Evolutionary conservation across 306 rosid genomes (phyloP).

Genomic region (Casuarina glauca): DNA sequence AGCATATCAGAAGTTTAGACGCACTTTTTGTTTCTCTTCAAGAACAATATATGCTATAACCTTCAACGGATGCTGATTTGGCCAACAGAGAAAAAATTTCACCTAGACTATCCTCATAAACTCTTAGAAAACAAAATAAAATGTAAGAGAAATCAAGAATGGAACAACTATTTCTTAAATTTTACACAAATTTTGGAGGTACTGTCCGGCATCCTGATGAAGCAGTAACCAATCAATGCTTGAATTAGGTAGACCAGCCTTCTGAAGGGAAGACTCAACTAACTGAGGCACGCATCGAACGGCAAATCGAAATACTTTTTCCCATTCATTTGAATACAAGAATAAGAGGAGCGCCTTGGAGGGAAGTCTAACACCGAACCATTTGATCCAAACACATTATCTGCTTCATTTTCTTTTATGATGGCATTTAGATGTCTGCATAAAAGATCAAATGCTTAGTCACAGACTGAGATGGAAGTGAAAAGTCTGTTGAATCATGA

Average conservation of each 20-base stretch:
- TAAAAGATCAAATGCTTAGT: constrained; percentile 19
- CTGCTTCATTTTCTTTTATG: constrained; percentile 42
- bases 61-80: background rate
- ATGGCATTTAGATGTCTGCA: constrained; percentile 65
- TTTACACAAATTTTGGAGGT: background rate
- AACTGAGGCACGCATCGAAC: constrained; percentile 84
- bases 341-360: constrained; percentile 63
- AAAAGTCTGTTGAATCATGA: background rate
- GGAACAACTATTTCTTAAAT: background rate
- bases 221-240: constrained; percentile 94
- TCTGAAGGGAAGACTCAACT: constrained; percentile 67
- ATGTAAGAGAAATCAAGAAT: background rate
- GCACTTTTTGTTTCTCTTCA: background rate
- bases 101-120: background rate
- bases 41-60: background rate
- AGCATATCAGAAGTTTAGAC: background rate
- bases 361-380: constrained; percentile 74
- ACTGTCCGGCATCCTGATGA: constrained; percentile 65
- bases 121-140: background rate
- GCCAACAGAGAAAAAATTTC: background rate
- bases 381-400: constrained; percentile 64
- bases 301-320: constrained; percentile 92
- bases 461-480: constrained; percentile 23
- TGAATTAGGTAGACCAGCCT: constrained; percentile 74
- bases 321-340: constrained; percentile 86